phyloP scores from a whole-genome alignment of 2,329 filamentous ascomycete genomes.

The Coniochaeta pulveracea region DNA sequence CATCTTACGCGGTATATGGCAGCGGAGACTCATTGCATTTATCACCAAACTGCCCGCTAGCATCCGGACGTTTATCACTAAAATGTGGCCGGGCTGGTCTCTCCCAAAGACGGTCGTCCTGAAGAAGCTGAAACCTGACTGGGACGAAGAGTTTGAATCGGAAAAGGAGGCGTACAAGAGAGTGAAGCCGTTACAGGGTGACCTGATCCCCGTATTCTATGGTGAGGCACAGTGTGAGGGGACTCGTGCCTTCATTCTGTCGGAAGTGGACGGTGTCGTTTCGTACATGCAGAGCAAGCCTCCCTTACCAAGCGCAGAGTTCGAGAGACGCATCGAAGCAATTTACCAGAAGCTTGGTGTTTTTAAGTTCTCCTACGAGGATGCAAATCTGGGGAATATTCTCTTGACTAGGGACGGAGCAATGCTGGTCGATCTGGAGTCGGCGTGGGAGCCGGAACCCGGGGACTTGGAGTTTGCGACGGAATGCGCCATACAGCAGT shows the following conservation, averaged over 20 bases:
- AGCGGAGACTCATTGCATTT: background rate
- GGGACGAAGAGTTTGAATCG: constrained; percentile 16
- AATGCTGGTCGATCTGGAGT: background rate
- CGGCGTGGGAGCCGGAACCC: background rate
- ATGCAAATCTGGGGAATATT: constrained; percentile 1
- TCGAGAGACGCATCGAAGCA: background rate
- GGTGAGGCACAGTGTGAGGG: constrained; percentile 11
- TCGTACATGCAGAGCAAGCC: background rate
- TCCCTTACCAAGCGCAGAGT: background rate
- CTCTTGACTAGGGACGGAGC: constrained; percentile 1
- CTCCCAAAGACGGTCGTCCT: constrained; percentile 6
- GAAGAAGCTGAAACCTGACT: constrained; percentile 12
- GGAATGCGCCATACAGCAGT: background rate
- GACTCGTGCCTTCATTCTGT: constrained; percentile 13
- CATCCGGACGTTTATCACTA: background rate
- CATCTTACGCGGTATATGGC: constrained; percentile 1
- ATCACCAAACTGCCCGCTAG: background rate
- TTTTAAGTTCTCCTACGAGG: background rate
- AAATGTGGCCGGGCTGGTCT: constrained; percentile 1
- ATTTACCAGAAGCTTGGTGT: constrained; percentile 1
- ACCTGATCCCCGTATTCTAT: constrained; percentile 12
- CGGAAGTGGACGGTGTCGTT: constrained; percentile 8
- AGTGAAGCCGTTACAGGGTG: constrained; percentile 12
- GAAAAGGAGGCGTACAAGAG: constrained; percentile 13
- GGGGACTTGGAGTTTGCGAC: background rate